These are phyloP conservation scores for Verticillium nonalfalfae DNA, from an alignment of 2,329 filamentous ascomycete genomes.

Conservation along the genomic window DNA sequence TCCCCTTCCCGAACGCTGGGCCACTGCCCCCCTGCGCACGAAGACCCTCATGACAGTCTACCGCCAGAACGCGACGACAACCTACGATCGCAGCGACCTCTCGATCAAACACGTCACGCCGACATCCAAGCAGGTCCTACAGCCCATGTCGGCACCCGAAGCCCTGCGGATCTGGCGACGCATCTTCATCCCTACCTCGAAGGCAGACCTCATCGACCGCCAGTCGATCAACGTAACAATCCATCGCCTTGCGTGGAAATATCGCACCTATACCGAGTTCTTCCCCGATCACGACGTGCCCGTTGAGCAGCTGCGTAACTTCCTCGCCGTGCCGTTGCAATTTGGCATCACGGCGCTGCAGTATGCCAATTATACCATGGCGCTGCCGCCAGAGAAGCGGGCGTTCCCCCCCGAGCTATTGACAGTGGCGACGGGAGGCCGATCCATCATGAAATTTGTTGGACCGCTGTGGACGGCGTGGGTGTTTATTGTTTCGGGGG, in stretches of 20 bases:
- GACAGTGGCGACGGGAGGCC: conserved; percentile 10
- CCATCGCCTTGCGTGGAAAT: conserved; percentile 12
- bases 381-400: conserved; percentile 4
- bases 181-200: conserved; percentile 5
- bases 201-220: conserved; percentile 8
- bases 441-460: conserved; percentile 9
- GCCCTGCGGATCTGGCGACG: conserved; percentile 9
- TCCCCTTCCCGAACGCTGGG: conserved; percentile 8
- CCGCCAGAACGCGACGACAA: conserved; percentile 7
- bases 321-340: conserved; percentile 14
- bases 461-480: conserved; percentile 12
- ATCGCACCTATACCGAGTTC: conserved; percentile 13
- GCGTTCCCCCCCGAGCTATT: conserved; percentile 9
- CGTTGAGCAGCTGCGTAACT: conserved; percentile 11
- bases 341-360: conserved; percentile 12
- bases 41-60: conserved; percentile 14
- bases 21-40: conserved; percentile 2
- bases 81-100: conserved; percentile 12
- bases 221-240: conserved; percentile 11
- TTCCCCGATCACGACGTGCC: conserved; percentile 12
- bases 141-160: conserved; percentile 6
- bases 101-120: conserved; percentile 12
- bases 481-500: conserved; percentile 10
- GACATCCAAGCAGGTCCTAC: not conserved
- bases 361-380: conserved; percentile 12